Base-by-base conservation (phyloP, 2,329 filamentous ascomycete genomes). In the Colletotrichum siamense region DNA sequence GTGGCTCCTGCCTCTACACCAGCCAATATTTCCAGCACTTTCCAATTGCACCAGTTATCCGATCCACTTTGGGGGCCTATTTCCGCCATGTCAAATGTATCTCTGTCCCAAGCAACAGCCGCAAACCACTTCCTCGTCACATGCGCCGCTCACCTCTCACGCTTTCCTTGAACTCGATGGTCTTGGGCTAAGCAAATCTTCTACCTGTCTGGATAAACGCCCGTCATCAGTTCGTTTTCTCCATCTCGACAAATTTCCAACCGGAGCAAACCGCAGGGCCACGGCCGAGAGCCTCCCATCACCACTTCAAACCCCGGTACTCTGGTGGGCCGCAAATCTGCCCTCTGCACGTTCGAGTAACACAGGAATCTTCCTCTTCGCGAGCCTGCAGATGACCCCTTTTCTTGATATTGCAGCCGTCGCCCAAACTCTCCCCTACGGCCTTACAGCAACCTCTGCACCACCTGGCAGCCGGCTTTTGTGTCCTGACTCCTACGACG, bases 331-430 rank as follows among this genome's bases (percentile, higher is more conserved):
- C 64, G 32, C 39, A 69, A 61, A 68, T 66, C 61, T 70, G 74
- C 65, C 55, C 57, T 70, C 61, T 70, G 63, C 73, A 73, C 57
- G 64, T 63, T 73, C 63, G 39, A 44, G 57, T 64, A 22, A 32
- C 69, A 76, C 66, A 28, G 36, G 52, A 69, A 49, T 49, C 28
- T 69, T 57, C 28, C 52, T 26, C 49, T 34, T 52, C 28, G 49
- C 70, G 26, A 70, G 57, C 34, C 71, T 75, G 59, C 71, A 76
- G 71, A 75, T 30, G 65, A 52, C 36, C 65, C 59, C 64, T 52
- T 61, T 72, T 64, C 57, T 36, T 34, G 30, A 62, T 24, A 55
- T 22, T 55, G 28, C 68, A 67, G 32, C 34, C n/a, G 16, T 34
- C 22, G 52, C 67, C 67, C 30, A n/a, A 44, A n/a, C 12, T 61